These are phyloP conservation scores for Corynespora cassiicola DNA, from an alignment of 2,329 filamentous ascomycete species.

Conservation along the genomic window DNA sequence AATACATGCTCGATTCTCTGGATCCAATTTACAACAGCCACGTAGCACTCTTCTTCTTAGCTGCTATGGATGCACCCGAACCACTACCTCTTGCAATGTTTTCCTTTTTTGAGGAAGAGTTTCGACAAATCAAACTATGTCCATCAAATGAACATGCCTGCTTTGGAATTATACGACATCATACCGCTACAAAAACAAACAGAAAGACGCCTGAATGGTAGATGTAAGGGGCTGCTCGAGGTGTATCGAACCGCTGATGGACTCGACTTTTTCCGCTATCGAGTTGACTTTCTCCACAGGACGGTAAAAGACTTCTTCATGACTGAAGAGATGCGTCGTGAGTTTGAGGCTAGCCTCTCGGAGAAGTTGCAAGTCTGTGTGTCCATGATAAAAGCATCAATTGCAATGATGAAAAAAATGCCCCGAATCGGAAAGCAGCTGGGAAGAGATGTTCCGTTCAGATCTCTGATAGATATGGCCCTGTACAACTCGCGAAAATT, in stretches of 20 bases:
- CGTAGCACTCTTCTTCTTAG: conserved; percentile 3
- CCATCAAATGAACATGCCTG: not conserved
- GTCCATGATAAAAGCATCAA: conserved; percentile 2
- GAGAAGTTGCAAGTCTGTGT: conserved; percentile 1
- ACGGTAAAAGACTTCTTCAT: conserved; percentile 29
- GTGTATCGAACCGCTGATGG: not conserved
- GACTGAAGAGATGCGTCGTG: conserved; percentile 34
- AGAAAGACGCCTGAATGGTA: conserved; percentile 1
- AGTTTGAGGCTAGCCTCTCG: conserved; percentile 2
- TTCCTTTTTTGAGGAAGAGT: conserved; percentile 8
- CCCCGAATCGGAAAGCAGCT: not conserved
- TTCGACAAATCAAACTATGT: conserved; percentile 5
- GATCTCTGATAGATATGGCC: conserved; percentile 1
- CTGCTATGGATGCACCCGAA: not conserved
- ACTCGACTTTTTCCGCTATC: conserved; percentile 1
- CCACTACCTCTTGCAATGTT: conserved; percentile 2
- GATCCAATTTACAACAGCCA: conserved; percentile 4
- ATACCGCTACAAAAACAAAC: conserved; percentile 3
- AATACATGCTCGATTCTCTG: conserved; percentile 4
- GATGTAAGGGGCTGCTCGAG: conserved; percentile 11
- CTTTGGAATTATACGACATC: not conserved
- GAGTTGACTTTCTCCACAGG: conserved; percentile 11
- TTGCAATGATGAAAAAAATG: conserved; percentile 6
- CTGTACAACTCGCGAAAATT: conserved; percentile 1
- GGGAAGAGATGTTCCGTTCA: not conserved